Percentiles rank a stretch among this genome's conserved stretches.
These are phyloP conservation scores for Aspergillus haitiensis DNA, from an alignment of 495 filamentous ascomycete genomes.

Conservation along the genomic window DNA sequence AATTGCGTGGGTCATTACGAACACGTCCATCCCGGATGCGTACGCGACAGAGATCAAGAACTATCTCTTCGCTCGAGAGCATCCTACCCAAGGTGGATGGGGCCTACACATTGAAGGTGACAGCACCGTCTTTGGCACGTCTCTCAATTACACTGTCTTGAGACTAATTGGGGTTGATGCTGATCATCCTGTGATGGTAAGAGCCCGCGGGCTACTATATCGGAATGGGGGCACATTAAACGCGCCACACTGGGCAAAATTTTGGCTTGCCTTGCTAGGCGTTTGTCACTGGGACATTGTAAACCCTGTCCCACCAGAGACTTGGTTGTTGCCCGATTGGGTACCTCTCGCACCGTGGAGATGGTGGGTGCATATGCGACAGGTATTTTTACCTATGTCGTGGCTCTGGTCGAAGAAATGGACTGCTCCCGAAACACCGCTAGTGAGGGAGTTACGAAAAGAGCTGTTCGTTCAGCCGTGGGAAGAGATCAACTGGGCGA, in stretches of 20 bases:
- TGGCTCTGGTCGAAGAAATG: conserved; percentile 13
- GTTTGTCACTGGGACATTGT: conserved; percentile 70
- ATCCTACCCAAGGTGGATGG: conserved; percentile 76
- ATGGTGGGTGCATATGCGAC: conserved; percentile 15
- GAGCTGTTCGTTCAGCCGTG: conserved; percentile 15
- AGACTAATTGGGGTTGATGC: conserved; percentile 73
- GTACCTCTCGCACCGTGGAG: conserved; percentile 16
- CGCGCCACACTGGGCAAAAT: conserved; percentile 83
- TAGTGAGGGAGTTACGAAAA: conserved; percentile 11
- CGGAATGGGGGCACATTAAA: conserved; percentile 63
- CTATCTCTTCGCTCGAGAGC: conserved; percentile 33
- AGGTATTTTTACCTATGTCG: conserved; percentile 19
- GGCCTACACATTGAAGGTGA: conserved; percentile 75
- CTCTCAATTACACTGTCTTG: conserved; percentile 71
- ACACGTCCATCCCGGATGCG: conserved; percentile 12
- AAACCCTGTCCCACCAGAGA: conserved; percentile 73
- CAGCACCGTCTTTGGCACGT: conserved; percentile 74
- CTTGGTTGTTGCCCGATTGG: conserved; percentile 54
- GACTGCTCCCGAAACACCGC: conserved; percentile 11
- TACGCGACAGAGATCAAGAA: conserved; percentile 13
- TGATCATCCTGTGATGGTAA: conserved; percentile 69
- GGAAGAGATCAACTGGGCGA: conserved; percentile 6
- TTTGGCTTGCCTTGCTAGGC: conserved; percentile 74
- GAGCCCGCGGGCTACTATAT: conserved; percentile 66
- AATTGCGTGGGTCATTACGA: conserved; percentile 20